phyloP scores from a whole-genome alignment of 805 yeast species.

The Kuraishia hungarica region DNA sequence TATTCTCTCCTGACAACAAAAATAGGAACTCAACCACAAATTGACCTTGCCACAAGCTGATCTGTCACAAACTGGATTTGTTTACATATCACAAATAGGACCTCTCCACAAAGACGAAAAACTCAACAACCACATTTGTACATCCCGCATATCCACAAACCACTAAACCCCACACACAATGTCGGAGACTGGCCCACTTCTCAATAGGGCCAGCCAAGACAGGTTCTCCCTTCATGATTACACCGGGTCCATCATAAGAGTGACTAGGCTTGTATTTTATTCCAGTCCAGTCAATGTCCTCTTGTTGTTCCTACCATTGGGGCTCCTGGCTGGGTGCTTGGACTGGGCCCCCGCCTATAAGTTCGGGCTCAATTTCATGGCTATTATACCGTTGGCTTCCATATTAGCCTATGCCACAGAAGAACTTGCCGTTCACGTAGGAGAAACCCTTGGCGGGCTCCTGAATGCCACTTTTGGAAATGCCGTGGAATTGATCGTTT shows the following conservation, averaged over 20 bases:
- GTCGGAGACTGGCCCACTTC: background rate
- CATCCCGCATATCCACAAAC: background rate
- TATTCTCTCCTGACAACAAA: too few species aligned
- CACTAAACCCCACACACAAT: too few species aligned
- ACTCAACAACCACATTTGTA: too few species aligned
- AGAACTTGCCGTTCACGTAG: conserved; percentile 78
- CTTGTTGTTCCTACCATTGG: conserved; percentile 82
- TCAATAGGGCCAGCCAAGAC: background rate
- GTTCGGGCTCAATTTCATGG: conserved; percentile 74
- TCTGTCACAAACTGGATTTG: too few species aligned
- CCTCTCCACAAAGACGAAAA: too few species aligned
- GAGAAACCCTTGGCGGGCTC: conserved; percentile 89
- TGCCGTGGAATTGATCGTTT: conserved; percentile 94
- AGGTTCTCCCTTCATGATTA: background rate
- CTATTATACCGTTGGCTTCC: conserved; percentile 89
- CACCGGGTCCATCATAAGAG: background rate
- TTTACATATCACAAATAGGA: too few species aligned
- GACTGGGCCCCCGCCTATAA: conserved; percentile 44
- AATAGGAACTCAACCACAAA: too few species aligned
- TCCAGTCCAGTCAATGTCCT: conserved; percentile 58
- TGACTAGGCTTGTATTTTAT: background rate
- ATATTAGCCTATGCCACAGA: conserved; percentile 90
- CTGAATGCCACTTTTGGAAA: conserved; percentile 96
- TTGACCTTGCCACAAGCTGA: too few species aligned
- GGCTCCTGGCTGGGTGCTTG: conserved; percentile 61